Evolutionary conservation across 805 yeast species (phyloP).

Genomic region (Saccharomyces mikatae): DNA sequence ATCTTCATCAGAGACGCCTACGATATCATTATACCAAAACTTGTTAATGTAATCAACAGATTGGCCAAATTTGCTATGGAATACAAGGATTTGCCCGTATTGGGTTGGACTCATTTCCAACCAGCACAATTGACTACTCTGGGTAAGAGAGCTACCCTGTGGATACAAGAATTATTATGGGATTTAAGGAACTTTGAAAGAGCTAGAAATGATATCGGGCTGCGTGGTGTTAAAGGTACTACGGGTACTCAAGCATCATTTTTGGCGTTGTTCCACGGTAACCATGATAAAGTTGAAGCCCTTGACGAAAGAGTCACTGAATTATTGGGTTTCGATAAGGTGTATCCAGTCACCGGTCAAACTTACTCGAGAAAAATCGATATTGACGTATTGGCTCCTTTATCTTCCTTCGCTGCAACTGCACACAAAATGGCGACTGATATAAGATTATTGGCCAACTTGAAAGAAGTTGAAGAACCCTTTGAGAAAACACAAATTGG

Average conservation of each 20-base stretch:
- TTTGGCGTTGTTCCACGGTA: constrained; percentile 89
- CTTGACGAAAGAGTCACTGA: constrained; percentile 89
- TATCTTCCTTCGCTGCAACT: constrained; percentile 90
- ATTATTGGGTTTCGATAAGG: constrained; percentile 85
- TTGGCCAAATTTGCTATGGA: constrained; percentile 79
- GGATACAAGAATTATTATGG: constrained; percentile 98
- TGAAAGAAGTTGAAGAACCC: constrained; percentile 97
- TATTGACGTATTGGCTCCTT: constrained; percentile 85
- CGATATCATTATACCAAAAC: constrained; percentile 85
- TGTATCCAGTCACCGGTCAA: constrained; percentile 97
- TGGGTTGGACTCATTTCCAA: constrained; percentile 99
- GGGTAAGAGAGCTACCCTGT: constrained; percentile 94
- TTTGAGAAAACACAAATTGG: constrained; percentile 98
- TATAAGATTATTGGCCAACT: constrained; percentile 87
- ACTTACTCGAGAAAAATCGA: constrained; percentile 98
- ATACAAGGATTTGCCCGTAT: constrained; percentile 90
- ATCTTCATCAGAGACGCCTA: constrained; percentile 94
- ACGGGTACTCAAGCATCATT: constrained; percentile 98
- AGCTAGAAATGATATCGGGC: constrained; percentile 92
- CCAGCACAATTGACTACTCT: constrained; percentile 98
- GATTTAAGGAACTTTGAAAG: constrained; percentile 91
- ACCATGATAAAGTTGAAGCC: constrained; percentile 91
- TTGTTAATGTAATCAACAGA: constrained; percentile 91
- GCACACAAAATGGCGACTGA: constrained; percentile 98
- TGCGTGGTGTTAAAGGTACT: constrained; percentile 98